Base-by-base conservation (phyloP, 2,329 filamentous ascomycete genomes). In the Cladosporium sp. region DNA sequence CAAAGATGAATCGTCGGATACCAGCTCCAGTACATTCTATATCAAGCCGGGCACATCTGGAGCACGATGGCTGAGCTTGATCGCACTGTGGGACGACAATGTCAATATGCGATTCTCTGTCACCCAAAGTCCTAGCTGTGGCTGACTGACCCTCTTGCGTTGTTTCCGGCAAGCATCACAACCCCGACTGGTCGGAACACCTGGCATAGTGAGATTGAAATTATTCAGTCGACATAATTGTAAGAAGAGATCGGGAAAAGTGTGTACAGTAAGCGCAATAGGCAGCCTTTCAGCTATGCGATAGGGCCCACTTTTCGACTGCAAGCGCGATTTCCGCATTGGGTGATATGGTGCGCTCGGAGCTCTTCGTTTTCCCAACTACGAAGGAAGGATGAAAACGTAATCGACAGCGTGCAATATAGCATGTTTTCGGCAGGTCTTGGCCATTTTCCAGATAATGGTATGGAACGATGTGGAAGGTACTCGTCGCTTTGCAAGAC, bases 181-280 rank as follows among this genome's bases (percentile, higher is more conserved):
- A 20, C 54, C 52, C 11, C 52, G 47, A 27, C 52, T 50, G 7
- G 42, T 47, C 67, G 67, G 66, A 67, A 60, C 56, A 9, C 54
- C 54, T 15, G 54, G 54, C 54, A 56, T 56, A 13, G 37, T 13
- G 17, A 39, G 15, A 19, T 27, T 27, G 22, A 5, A 9, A 27
- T 27, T 27, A 9, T 27, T 27, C 22, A 27, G 5, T 9, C 9
- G 22, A 27, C 22, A 27, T 27, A 27, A 27, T 27, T 27, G 5
- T 9, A 27, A 27, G 22, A 9, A 27, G 22, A 9, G 22, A 5
- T 5, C 4, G 22, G 22, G 9, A 9, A 9, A 27, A 27, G 9
- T 27, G 22, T 27, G 22, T 9, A 27, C 9, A 4, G 4, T 5
- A 27, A 27, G 22, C 9, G 22, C 22, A 27, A 27, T n/a, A 36